Evolutionary conservation across 139 green algal species (phyloP), one percentile per base, ranked within the genome.

Genomic region (Auxenochlorella pyrenoidosa): DNA sequence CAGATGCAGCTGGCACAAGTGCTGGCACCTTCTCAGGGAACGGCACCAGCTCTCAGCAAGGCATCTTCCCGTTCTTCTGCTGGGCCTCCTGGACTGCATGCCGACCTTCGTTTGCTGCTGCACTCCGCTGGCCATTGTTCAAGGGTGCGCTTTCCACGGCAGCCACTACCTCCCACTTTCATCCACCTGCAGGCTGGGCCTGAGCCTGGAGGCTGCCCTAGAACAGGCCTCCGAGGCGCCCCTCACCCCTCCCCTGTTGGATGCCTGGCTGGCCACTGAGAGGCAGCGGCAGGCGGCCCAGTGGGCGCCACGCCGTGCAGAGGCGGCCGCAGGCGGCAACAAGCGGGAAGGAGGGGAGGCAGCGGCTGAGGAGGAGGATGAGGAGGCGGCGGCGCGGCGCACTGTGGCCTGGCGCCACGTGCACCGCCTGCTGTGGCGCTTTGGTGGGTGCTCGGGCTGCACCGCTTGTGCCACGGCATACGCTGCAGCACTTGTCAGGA

Each of bases 141-240:
- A n/a, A n/a, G n/a, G n/a, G n/a, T n/a, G n/a, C n/a, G n/a, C n/a
- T n/a, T n/a, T n/a, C n/a, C n/a, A n/a, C n/a, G n/a, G n/a, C n/a
- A n/a, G n/a, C n/a, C n/a, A n/a, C n/a, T n/a, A n/a, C 32, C 30
- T 21, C 59, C 21, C 80, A 18, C 40, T 10, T 54, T 40, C 60
- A n/a, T 4, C 68, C 41, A 10, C 47, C 30, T 16, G n/a, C 71
- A 88, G 86, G 90, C 82, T 97, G 79, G 94, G 94, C 0, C 28
- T 97, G 71, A 44, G 90, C 78, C 85, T 97, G 68, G 94, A 97
- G 73, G 93, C 86, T n/a, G 85, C 88, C 34, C 88, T 96, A 65
- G 83, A 91, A 66, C 70, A 38, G 38, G 87, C 84, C 0, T 47
- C 47, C 0, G 68, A 75, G 68, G 68, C 89, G 43, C 87, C 87